Evolutionary conservation across 108 stramenopile species (phyloP), one percentile per base, ranked within the genome.

Genomic region (Pseudonitzschia pungens): DNA sequence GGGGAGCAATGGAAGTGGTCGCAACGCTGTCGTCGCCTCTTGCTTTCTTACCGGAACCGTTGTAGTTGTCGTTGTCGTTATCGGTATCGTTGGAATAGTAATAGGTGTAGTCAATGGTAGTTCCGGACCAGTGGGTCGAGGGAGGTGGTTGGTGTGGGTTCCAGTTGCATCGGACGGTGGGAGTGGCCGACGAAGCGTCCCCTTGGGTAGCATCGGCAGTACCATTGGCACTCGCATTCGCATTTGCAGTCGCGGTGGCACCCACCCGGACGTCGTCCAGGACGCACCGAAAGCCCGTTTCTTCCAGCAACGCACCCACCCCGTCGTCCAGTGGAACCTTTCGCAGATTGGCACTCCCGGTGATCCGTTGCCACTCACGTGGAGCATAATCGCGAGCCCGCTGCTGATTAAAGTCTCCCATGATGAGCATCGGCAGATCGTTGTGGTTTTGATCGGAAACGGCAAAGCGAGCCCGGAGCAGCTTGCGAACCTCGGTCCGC

Each of bases 51-150:
- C 1, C 29, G 29, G 27, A 12, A 0, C 4, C 29, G 32, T 36
- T 62, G 3, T 31, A 15, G 0, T 31, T 21, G n/a, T 31, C 8
- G 4, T 3, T 62, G 36, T 33, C 15, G 15, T 11, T 5, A 0
- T 11, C 18, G 31, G 2, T 11, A 3, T 62, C 33, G 22, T 20
- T 11, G 54, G 54, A 26, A 0, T 12, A 44, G 21, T 50, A 59
- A 48, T 73, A 73, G 44, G 62, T 62, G 51, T 73, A 73, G 29
- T 73, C 72, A 31, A 73, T 62, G 26, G 60, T 64, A 0, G 72
- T 73, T 22, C 72, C 72, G 5, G 72, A 73, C 72, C 72, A 73
- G 21, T 73, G 72, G n/a, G 72, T 73, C 12, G 72, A 73, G 2
- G 72, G 72, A 14, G 72, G 72, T 4, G 48, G 65, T 29, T 63